A percentile compares a stretch with the other conserved stretches of the same genome.
Conservation (phyloP, 202 grass and related monocot genomes). For the Bolboschoenoplectus hybrid region DNA sequence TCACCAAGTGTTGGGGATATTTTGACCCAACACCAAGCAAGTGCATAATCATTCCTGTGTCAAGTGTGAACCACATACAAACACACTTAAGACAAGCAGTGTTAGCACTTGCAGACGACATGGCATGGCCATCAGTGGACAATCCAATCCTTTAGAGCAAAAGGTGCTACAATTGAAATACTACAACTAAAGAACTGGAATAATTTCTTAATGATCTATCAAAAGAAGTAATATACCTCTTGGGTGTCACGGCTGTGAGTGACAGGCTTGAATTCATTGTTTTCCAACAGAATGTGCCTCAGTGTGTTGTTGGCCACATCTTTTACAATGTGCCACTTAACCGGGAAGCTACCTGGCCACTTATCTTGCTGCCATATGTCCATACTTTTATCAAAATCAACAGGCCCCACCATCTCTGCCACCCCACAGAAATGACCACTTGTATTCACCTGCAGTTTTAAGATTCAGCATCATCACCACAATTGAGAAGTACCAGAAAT, state of each 20-base stretch:
- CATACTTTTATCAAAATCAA: conserved; percentile 86
- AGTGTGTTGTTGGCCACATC: conserved; percentile 74
- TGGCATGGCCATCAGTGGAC: background rate
- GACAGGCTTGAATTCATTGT: conserved; percentile 92
- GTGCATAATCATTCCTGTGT: background rate
- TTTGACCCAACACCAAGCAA: background rate
- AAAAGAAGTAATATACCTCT: conserved; percentile 54
- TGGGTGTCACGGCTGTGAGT: conserved; percentile 97
- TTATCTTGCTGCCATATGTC: conserved; percentile 94
- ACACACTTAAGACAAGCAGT: background rate
- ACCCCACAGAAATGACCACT: conserved; percentile 94
- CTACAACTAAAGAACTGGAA: background rate
- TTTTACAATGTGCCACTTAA: conserved; percentile 92
- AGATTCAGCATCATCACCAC: conserved; percentile 19
- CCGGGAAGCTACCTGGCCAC: conserved; percentile 84
- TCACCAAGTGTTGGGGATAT: background rate
- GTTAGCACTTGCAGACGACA: background rate
- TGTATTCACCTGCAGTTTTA: conserved; percentile 70
- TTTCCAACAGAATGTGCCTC: conserved; percentile 74
- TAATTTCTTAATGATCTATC: background rate
- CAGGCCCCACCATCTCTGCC: conserved; percentile 83
- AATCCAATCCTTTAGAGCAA: background rate
- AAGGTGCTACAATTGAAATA: background rate
- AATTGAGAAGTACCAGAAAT: background rate
- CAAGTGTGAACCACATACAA: background rate